Evolutionary conservation across 129 eudicot species (phyloP), one percentile per base, ranked within the genome.

Genomic region (Glebionis coronaria): DNA sequence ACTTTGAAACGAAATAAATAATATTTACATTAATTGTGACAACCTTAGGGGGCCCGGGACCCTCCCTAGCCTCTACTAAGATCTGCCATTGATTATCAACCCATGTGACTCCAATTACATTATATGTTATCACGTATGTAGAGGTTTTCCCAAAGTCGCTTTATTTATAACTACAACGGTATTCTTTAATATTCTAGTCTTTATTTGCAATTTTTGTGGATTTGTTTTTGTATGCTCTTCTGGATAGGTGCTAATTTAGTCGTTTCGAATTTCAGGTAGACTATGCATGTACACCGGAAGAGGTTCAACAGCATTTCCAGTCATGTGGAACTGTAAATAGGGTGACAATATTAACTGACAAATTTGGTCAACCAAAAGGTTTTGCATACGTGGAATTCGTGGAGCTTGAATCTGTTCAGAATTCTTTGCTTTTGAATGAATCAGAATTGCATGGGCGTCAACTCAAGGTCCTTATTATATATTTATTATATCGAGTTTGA

Each of bases 341-440:
- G 56, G 89, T 84, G 58, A 84, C 89, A 8, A 84, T 84, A 15
- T 58, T 82, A 47, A 82, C 87, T 12, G 84, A 82, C 76, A 85
- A 85, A 69, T 85, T 78, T 70, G 87, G 90, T 49, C 87, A 85
- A 69, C 90, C 87, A 13, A 85, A 85, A 71, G 90, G 90, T 19
- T 85, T 79, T 71, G 95, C 95, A 19, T 88, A 88, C 44, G 95
- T 88, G 14, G 95, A 88, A 61, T 88, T 88, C 10, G 88, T 88
- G 18, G 95, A 88, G 66, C 70, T 73, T 38, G 95, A 84, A 59
- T 86, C 88, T 61, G 85, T 88, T 71, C 91, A 82, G 60, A 78
- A 88, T 74, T 84, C 91, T 38, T 46, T 88, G 23, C 84, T 74
- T 21, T 42, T 84, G 59, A 84, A 78, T 18, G 89, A 84, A 66